phyloP scores from a whole-genome alignment of 345 rosid genomes.

The Xanthoceras sorbifolium region DNA sequence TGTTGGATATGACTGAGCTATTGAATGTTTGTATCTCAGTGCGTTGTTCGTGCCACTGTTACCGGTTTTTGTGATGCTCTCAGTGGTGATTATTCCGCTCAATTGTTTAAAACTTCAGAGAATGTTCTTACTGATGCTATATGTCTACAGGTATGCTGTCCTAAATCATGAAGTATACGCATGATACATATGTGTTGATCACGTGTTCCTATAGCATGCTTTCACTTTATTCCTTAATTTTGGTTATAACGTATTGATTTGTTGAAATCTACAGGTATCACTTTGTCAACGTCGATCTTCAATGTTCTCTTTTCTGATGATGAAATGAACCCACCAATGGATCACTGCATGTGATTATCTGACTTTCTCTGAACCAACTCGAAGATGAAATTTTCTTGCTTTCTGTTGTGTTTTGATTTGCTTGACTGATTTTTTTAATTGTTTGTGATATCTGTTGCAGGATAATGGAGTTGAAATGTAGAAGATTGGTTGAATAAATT shows the following conservation, averaged over 20 bases:
- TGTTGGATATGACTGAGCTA: conserved; percentile 21
- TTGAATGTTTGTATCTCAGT: conserved; percentile 50
- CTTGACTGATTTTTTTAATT: too few relatives aligned
- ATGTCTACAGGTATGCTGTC: conserved; percentile 65
- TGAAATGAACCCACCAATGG: too few relatives aligned
- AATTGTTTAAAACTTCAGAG: conserved; percentile 44
- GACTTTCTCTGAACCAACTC: too few relatives aligned
- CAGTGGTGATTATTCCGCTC: conserved; percentile 38
- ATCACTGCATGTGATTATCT: too few relatives aligned
- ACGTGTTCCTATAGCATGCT: neutral
- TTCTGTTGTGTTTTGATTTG: too few relatives aligned
- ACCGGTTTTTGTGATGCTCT: conserved; percentile 48
- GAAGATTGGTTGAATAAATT: too few relatives aligned
- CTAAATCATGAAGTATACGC: conserved; percentile 9
- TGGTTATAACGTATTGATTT: conserved; percentile 27
- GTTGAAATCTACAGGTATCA: conserved; percentile 64
- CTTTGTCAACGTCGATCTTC: too few relatives aligned
- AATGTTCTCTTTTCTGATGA: too few relatives aligned
- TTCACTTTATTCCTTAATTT: neutral
- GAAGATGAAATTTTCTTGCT: too few relatives aligned
- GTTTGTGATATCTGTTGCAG: too few relatives aligned
- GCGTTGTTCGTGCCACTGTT: conserved; percentile 76
- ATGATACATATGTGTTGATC: neutral
- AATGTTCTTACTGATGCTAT: conserved; percentile 70
- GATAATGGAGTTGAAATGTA: too few relatives aligned